Percentiles rank a stretch among this genome's conserved stretches.
Conservation (phyloP, 2,329 filamentous ascomycete species). For the Alternaria burnsii region DNA sequence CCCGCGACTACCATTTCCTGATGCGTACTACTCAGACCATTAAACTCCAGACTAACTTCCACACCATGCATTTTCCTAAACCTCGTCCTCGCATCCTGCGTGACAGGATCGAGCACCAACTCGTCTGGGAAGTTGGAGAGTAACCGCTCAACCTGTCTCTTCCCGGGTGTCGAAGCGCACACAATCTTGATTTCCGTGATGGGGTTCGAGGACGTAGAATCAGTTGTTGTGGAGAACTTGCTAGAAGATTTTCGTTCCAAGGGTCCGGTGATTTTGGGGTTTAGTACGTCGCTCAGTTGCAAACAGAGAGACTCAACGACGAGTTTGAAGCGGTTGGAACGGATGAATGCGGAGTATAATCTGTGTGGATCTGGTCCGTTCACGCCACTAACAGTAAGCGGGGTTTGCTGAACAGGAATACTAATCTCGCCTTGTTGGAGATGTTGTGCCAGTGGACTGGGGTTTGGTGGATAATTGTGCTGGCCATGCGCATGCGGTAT, state of each 20-base stretch:
- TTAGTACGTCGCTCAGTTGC: slow-evolving; percentile 39
- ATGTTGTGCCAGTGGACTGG: slow-evolving; percentile 24
- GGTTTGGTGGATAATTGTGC: slow-evolving; percentile 19
- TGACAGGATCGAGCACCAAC: slow-evolving; percentile 42
- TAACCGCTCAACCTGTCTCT: slow-evolving; percentile 57
- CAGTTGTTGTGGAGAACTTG: not conserved
- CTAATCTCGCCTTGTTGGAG: slow-evolving; percentile 5
- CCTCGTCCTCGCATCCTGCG: slow-evolving; percentile 45
- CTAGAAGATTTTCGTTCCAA: not conserved
- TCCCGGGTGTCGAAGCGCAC: slow-evolving; percentile 44
- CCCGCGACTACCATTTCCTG: not conserved
- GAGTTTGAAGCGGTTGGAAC: slow-evolving; percentile 49
- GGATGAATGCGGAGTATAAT: slow-evolving; percentile 43
- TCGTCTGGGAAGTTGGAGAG: slow-evolving; percentile 65
- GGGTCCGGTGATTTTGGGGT: not conserved
- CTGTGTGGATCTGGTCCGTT: slow-evolving; percentile 8
- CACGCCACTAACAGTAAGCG: not conserved
- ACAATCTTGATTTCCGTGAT: slow-evolving; percentile 45
- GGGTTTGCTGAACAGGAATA: not conserved
- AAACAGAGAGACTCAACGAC: slow-evolving; percentile 48
- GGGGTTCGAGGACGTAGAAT: not conserved
- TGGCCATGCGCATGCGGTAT: slow-evolving; percentile 24
- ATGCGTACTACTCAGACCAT: slow-evolving; percentile 23
- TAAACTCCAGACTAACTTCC: slow-evolving; percentile 47
- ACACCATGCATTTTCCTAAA: slow-evolving; percentile 43